These are phyloP conservation scores for Lentinus tigrinus DNA, from an alignment of 768 basidiomycete genomes.

Conservation along the genomic window DNA sequence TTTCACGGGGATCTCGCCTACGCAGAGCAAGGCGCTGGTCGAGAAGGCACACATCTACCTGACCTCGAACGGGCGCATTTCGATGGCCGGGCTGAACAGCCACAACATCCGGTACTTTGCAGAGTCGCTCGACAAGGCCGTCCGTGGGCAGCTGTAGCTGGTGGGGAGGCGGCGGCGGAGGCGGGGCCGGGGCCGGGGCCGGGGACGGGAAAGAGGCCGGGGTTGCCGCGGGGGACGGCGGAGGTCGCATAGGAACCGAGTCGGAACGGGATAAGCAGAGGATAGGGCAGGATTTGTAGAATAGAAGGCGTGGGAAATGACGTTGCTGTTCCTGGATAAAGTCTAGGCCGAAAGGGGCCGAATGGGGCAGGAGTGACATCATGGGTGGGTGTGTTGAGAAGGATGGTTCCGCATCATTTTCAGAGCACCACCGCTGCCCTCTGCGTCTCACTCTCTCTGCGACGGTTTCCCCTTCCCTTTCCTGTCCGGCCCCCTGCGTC, in stretches of 20 bases:
- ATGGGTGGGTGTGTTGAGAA: constrained; percentile 19
- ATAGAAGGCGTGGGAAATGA: constrained; percentile 24
- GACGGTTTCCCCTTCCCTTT: constrained; percentile 12
- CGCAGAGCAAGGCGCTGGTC: constrained; percentile 65
- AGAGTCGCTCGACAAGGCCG: constrained; percentile 62
- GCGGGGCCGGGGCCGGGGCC: too few relatives aligned
- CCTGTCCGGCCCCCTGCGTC: constrained; percentile 20
- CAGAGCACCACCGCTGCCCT: constrained; percentile 8
- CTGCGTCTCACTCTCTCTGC: constrained; percentile 25
- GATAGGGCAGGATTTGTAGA: neutral
- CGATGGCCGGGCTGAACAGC: constrained; percentile 90
- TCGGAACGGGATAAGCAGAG: neutral
- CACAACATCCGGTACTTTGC: constrained; percentile 79
- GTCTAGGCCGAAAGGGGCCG: constrained; percentile 4
- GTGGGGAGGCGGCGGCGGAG: neutral
- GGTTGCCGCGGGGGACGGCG: neutral
- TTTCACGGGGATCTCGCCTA: constrained; percentile 76
- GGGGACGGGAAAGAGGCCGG: neutral
- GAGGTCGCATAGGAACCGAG: neutral
- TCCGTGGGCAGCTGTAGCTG: constrained; percentile 45
- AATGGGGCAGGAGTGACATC: constrained; percentile 21
- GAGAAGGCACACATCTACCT: constrained; percentile 81
- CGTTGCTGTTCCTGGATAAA: constrained; percentile 19
- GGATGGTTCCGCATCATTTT: constrained; percentile 21
- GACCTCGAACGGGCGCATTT: constrained; percentile 86